Evolutionary conservation across 2,329 filamentous ascomycete genomes (phyloP).

Genomic region (Fonsecaea pedrosoi): DNA sequence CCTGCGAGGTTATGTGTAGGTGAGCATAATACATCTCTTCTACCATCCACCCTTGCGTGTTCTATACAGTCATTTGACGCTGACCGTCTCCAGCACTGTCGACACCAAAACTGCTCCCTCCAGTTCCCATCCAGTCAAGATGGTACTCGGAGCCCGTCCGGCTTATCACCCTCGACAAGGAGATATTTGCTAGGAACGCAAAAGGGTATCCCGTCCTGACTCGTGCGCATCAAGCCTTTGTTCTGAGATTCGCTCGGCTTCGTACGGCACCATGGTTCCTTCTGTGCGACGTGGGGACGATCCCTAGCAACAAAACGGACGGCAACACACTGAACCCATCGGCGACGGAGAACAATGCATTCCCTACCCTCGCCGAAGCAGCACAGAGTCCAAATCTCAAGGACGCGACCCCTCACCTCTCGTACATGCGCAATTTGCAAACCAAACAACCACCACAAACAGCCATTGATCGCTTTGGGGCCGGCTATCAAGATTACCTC

Average conservation of each 20-base stretch:
- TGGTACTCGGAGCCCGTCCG: slow-evolving; percentile 70
- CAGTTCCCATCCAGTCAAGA: slow-evolving; percentile 61
- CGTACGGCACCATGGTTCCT: slow-evolving; percentile 66
- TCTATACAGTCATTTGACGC: slow-evolving; percentile 25
- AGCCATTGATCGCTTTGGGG: slow-evolving; percentile 69
- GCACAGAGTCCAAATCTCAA: slow-evolving; percentile 56
- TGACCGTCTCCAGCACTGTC: slow-evolving; percentile 56
- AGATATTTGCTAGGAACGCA: slow-evolving; percentile 63
- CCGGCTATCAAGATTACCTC: slow-evolving; percentile 88
- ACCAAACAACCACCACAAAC: slow-evolving; percentile 74
- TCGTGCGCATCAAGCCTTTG: slow-evolving; percentile 63
- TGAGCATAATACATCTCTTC: slow-evolving; percentile 59
- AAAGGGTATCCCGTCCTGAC: slow-evolving; percentile 66
- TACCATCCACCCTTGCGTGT: background rate
- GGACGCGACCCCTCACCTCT: slow-evolving; percentile 70
- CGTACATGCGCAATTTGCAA: slow-evolving; percentile 85
- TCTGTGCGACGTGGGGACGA: slow-evolving; percentile 63
- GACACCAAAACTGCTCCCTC: slow-evolving; percentile 66
- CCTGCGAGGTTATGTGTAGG: slow-evolving; percentile 79
- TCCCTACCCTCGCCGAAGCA: slow-evolving; percentile 75
- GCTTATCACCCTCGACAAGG: slow-evolving; percentile 60
- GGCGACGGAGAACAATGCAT: slow-evolving; percentile 48
- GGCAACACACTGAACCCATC: slow-evolving; percentile 4
- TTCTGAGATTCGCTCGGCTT: slow-evolving; percentile 64
- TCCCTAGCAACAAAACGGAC: slow-evolving; percentile 53